Conservation (phyloP, 345 rosid genomes). For the Salix arbutifolia region DNA sequence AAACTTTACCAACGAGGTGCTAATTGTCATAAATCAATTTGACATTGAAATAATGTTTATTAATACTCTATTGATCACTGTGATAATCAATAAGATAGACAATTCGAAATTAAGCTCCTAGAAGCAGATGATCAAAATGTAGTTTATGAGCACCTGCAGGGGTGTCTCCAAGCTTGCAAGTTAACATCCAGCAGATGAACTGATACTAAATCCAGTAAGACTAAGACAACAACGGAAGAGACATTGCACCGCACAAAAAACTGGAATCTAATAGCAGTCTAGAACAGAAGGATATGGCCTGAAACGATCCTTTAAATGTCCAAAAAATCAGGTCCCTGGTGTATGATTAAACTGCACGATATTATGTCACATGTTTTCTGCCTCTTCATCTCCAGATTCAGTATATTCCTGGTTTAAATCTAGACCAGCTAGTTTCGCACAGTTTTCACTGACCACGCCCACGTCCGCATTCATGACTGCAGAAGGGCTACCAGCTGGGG, state of each 20-base stretch:
- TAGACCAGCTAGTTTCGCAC: not conserved
- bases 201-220: not conserved
- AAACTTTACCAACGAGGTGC: not conserved
- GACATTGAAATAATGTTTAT: not conserved
- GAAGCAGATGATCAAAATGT: no score
- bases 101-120: no score
- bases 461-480: not conserved
- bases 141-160: not conserved
- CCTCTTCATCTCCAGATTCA: not conserved
- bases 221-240: not conserved
- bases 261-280: no score
- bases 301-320: not conserved
- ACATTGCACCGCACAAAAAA: no score
- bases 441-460: not conserved
- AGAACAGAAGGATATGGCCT: not conserved
- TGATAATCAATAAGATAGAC: no score
- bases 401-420: conserved; percentile 6
- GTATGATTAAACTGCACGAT: not conserved
- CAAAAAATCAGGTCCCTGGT: not conserved
- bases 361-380: not conserved
- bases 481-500: not conserved
- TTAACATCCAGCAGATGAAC: not conserved
- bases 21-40: not conserved
- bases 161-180: not conserved
- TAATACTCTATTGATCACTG: no score